These are phyloP conservation scores for Ophiosphaerella herpotricha DNA, from an alignment of 2,329 filamentous ascomycete species.

Conservation along the genomic window DNA sequence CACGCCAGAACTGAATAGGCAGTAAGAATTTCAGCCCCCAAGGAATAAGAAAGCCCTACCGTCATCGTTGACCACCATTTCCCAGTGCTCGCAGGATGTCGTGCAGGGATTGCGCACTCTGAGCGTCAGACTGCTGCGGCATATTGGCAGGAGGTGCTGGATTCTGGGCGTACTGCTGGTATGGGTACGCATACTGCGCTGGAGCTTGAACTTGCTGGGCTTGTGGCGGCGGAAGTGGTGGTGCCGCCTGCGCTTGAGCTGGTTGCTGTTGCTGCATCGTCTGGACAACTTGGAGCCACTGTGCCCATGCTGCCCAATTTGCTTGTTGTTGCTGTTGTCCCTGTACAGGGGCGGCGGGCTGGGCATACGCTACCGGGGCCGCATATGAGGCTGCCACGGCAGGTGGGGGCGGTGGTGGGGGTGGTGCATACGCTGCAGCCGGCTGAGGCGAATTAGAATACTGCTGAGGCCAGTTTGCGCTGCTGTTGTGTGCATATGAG, in stretches of 20 bases:
- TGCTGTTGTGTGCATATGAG: constrained; percentile 27
- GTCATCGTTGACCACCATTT: constrained; percentile 14
- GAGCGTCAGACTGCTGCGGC: constrained; percentile 23
- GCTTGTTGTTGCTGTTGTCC: constrained; percentile 31
- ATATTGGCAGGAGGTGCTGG: constrained; percentile 23
- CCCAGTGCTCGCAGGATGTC: constrained; percentile 38
- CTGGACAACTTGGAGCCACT: constrained; percentile 32
- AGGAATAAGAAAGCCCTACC: too few species aligned
- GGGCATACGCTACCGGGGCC: constrained; percentile 16
- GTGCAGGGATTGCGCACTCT: constrained; percentile 32
- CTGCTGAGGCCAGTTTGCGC: constrained; percentile 23
- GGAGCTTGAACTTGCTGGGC: constrained; percentile 19
- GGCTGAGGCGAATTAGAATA: constrained; percentile 24
- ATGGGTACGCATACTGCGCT: constrained; percentile 29
- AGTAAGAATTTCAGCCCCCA: too few species aligned
- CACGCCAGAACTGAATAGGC: too few species aligned
- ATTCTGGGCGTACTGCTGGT: constrained; percentile 30
- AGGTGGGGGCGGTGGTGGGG: constrained; percentile 23
- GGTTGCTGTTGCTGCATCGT: constrained; percentile 29
- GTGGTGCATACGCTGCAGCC: constrained; percentile 18
- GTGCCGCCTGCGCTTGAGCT: constrained; percentile 22
- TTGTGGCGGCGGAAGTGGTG: constrained; percentile 18
- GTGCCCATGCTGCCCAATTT: constrained; percentile 34
- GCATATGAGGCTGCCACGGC: constrained; percentile 19
- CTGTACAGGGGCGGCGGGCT: constrained; percentile 2